Conservation (phyloP, 805 yeast species). For the Isabelozyma rhagii region DNA sequence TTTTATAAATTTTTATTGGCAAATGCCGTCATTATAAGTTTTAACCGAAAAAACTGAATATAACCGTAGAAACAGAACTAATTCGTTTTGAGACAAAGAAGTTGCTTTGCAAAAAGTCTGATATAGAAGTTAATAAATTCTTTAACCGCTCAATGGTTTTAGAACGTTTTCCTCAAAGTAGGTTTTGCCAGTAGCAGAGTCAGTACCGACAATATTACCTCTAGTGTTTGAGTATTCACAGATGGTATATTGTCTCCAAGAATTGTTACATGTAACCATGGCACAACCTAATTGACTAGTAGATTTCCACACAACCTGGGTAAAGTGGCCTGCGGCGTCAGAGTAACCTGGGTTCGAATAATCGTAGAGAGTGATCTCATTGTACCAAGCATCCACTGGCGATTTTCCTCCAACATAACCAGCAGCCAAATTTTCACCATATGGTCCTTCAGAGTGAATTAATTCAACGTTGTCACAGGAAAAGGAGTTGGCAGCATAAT, state of each 20-base stretch:
- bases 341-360: slow-evolving; percentile 50
- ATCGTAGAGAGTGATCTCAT: slow-evolving; percentile 56
- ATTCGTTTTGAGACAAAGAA: not conserved
- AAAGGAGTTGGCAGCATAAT: slow-evolving; percentile 50
- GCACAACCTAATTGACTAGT: slow-evolving; percentile 69
- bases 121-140: not conserved
- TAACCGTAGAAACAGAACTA: not conserved
- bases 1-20: not conserved
- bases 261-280: slow-evolving; percentile 41
- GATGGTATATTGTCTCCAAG: slow-evolving; percentile 59
- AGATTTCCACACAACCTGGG: slow-evolving; percentile 70
- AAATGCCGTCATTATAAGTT: not conserved
- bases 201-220: slow-evolving; percentile 48
- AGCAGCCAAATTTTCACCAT: slow-evolving; percentile 77
- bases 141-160: slow-evolving; percentile 19
- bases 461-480: slow-evolving; percentile 58
- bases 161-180: slow-evolving; percentile 45
- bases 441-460: slow-evolving; percentile 60
- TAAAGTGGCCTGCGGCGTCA: slow-evolving; percentile 69
- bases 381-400: slow-evolving; percentile 75
- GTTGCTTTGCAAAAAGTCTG: no score
- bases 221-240: slow-evolving; percentile 60
- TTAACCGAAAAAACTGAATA: not conserved
- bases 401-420: slow-evolving; percentile 54
- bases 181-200: slow-evolving; percentile 24